A percentile compares a stretch with the other conserved stretches of the same genome.
phyloP scores from a whole-genome alignment of 352 stramenopile species.

The Phytophthora kernoviae region DNA sequence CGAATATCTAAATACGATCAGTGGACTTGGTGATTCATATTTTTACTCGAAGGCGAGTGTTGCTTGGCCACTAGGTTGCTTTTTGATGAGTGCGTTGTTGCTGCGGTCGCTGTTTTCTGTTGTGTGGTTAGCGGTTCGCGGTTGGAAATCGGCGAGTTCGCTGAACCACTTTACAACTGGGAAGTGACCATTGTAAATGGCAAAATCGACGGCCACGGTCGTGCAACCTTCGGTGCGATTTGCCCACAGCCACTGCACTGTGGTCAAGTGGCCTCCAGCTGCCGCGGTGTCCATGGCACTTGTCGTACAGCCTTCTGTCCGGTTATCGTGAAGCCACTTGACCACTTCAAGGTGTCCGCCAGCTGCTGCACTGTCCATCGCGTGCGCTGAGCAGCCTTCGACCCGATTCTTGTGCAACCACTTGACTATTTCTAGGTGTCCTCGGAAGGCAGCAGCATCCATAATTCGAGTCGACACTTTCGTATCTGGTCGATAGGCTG shows the following conservation, averaged over 20 bases:
- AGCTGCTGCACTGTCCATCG: slow-evolving; percentile 66
- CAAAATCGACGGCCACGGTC: slow-evolving; percentile 66
- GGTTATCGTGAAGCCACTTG: slow-evolving; percentile 57
- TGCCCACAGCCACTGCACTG: slow-evolving; percentile 59
- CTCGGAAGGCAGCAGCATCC: slow-evolving; percentile 72
- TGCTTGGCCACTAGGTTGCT: slow-evolving; percentile 17
- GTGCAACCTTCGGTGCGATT: slow-evolving; percentile 71
- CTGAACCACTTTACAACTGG: slow-evolving; percentile 62
- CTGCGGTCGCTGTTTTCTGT: background rate
- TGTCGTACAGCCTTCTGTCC: slow-evolving; percentile 60
- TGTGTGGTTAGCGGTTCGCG: slow-evolving; percentile 17
- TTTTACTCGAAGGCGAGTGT: slow-evolving; percentile 29
- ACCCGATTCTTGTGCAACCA: slow-evolving; percentile 60
- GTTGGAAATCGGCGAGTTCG: slow-evolving; percentile 37
- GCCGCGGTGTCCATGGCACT: slow-evolving; percentile 69
- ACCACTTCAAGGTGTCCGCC: slow-evolving; percentile 63
- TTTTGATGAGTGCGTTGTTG: slow-evolving; percentile 28
- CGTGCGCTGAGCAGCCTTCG: slow-evolving; percentile 60
- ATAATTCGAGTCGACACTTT: slow-evolving; percentile 52
- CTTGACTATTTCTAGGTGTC: slow-evolving; percentile 54
- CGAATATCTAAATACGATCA: slow-evolving; percentile 9
- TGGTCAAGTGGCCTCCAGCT: slow-evolving; percentile 50
- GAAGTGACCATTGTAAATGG: slow-evolving; percentile 71
- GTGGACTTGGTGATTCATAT: slow-evolving; percentile 2
- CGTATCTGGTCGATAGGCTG: slow-evolving; percentile 31